Conservation (phyloP, 169 alveolate species). For the Pseudocohnilembus persalinus region DNA sequence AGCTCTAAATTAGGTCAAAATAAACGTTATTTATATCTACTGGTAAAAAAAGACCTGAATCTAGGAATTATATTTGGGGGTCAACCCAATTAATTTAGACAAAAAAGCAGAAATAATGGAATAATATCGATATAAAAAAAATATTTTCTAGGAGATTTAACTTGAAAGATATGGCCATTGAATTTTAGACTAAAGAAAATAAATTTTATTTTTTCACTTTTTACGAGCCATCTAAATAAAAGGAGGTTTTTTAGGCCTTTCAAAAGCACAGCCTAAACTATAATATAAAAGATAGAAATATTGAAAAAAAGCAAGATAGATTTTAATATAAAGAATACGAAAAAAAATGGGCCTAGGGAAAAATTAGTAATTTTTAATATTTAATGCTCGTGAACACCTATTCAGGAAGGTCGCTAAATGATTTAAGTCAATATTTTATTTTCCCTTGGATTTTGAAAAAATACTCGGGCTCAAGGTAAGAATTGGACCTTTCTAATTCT, state of each 20-base stretch:
- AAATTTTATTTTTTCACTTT: not conserved
- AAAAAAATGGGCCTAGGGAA: constrained; percentile 66
- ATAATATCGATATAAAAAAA: not conserved
- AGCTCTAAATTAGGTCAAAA: not conserved
- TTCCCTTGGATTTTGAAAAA: constrained; percentile 66
- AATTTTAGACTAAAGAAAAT: not conserved
- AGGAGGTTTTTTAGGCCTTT: not conserved
- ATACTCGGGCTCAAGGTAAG: constrained; percentile 6
- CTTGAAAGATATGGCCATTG: not conserved
- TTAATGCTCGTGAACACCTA: constrained; percentile 58
- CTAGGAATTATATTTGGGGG: constrained; percentile 3
- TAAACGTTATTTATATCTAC: not conserved
- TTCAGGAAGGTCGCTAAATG: constrained; percentile 70
- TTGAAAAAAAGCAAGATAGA: constrained; percentile 15
- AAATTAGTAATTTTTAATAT: constrained; percentile 65
- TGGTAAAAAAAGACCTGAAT: not conserved
- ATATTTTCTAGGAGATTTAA: not conserved
- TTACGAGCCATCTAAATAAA: not conserved
- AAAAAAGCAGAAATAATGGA: not conserved
- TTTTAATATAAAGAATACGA: constrained; percentile 34
- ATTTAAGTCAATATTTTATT: constrained; percentile 69
- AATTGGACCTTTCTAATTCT: constrained; percentile 43
- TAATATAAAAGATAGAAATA: not conserved
- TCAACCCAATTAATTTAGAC: not conserved
- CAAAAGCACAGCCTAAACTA: not conserved